Conservation (phyloP, 2,329 filamentous ascomycete species). For the Penicillium glabrum region DNA sequence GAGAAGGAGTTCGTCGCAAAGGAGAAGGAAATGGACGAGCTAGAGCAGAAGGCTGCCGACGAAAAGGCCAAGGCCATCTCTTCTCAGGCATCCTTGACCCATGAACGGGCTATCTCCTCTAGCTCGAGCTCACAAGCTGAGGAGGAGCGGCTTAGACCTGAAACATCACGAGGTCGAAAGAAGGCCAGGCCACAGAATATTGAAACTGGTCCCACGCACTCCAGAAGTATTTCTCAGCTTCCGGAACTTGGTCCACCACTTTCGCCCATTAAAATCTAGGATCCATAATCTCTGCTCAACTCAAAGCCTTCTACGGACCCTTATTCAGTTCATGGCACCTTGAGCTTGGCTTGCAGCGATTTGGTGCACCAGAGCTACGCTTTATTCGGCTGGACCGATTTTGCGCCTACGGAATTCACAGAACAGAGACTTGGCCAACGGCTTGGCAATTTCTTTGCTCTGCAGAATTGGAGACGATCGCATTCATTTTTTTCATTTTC, state of each 20-base stretch:
- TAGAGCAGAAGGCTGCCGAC: conserved; percentile 25
- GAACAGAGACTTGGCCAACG: neutral
- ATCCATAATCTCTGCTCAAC: neutral
- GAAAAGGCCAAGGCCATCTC: conserved; percentile 20
- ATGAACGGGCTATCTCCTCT: conserved; percentile 62
- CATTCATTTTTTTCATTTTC: neutral
- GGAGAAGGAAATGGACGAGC: conserved; percentile 45
- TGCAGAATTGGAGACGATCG: neutral
- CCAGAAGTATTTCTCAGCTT: conserved; percentile 42
- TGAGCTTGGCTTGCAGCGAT: neutral
- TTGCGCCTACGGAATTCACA: neutral
- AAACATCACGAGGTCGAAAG: conserved; percentile 30
- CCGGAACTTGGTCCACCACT: conserved; percentile 50
- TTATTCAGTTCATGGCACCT: neutral
- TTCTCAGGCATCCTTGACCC: conserved; percentile 26
- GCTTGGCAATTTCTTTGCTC: neutral
- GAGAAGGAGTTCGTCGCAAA: conserved; percentile 74
- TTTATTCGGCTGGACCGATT: conserved; percentile 20
- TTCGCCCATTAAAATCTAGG: conserved; percentile 49
- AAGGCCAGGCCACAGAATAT: conserved; percentile 37
- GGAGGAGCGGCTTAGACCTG: conserved; percentile 31
- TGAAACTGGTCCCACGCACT: conserved; percentile 29
- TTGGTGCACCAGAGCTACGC: neutral
- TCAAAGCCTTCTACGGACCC: neutral
- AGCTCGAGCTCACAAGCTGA: conserved; percentile 59